Evolutionary conservation across 805 yeast genomes (phyloP).

Genomic region (Candida orba): DNA sequence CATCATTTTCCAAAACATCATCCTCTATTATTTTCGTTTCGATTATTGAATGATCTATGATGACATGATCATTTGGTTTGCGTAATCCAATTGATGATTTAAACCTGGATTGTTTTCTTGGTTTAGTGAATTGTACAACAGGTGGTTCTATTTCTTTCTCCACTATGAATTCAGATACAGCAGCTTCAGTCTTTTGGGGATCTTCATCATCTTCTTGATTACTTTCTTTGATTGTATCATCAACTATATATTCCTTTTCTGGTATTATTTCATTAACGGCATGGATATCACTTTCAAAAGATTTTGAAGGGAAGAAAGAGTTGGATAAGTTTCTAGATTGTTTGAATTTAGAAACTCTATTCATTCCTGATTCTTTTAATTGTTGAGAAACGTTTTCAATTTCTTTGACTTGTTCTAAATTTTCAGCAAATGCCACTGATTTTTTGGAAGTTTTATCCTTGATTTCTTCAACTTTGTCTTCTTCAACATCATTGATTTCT

Average conservation of each 20-base stretch:
- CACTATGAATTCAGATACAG: constrained; percentile 3
- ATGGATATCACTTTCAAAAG: background rate
- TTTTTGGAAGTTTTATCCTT: constrained; percentile 25
- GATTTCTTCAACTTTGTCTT: background rate
- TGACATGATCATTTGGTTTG: background rate
- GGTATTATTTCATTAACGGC: constrained; percentile 2
- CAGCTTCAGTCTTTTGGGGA: background rate
- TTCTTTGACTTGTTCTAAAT: constrained; percentile 45
- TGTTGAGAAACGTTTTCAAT: constrained; percentile 50
- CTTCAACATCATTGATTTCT: too few species aligned
- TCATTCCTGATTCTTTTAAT: constrained; percentile 26
- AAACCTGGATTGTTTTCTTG: constrained; percentile 2
- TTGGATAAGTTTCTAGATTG: constrained; percentile 5
- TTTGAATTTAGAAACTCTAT: constrained; percentile 19
- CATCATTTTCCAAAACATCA: background rate
- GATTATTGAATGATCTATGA: background rate
- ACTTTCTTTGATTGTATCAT: too few species aligned
- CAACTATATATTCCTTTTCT: background rate
- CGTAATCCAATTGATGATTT: background rate
- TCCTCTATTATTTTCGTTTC: too few species aligned
- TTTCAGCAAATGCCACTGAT: constrained; percentile 45
- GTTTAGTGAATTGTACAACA: background rate
- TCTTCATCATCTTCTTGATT: background rate
- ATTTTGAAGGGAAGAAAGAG: background rate
- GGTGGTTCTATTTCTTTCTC: constrained; percentile 6